These are phyloP conservation scores for Phytophthora hibernalis DNA, from an alignment of 352 stramenopile genomes.

Conservation along the genomic window DNA sequence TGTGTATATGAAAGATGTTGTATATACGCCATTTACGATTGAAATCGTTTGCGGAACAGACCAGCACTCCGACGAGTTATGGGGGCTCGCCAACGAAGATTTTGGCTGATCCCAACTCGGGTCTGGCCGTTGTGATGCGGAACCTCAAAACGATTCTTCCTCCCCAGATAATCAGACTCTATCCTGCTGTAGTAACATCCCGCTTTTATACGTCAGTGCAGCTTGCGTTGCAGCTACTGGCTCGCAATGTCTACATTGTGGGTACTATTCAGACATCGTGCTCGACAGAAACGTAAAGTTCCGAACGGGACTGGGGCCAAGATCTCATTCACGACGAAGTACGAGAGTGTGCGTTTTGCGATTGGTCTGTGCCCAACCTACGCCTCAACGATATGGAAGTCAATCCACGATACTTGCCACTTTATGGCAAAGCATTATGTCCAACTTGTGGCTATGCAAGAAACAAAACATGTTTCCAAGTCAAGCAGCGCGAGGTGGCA, in stretches of 20 bases:
- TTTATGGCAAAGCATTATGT: background rate
- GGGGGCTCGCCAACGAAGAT: background rate
- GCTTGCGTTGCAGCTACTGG: slow-evolving; percentile 14
- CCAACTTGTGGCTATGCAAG: background rate
- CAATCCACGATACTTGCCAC: background rate
- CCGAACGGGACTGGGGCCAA: background rate
- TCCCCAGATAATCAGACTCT: background rate
- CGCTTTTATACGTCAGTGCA: slow-evolving; percentile 28
- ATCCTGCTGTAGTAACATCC: slow-evolving; percentile 14
- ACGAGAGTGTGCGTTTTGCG: background rate
- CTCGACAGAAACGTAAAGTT: background rate
- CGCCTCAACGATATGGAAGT: background rate
- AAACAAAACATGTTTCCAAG: background rate
- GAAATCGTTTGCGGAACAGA: slow-evolving; percentile 17
- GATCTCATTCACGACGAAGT: background rate
- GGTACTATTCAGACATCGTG: slow-evolving; percentile 26
- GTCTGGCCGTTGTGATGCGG: slow-evolving; percentile 7
- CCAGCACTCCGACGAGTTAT: slow-evolving; percentile 7
- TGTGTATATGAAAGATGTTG: background rate
- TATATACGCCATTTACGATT: slow-evolving; percentile 11
- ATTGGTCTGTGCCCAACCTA: background rate
- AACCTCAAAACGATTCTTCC: slow-evolving; percentile 15
- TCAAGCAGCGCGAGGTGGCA: background rate
- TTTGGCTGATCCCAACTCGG: slow-evolving; percentile 18
- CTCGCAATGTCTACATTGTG: slow-evolving; percentile 16